Conservation (phyloP, 768 basidiomycete species). For the Gautieria morchelliformis region DNA sequence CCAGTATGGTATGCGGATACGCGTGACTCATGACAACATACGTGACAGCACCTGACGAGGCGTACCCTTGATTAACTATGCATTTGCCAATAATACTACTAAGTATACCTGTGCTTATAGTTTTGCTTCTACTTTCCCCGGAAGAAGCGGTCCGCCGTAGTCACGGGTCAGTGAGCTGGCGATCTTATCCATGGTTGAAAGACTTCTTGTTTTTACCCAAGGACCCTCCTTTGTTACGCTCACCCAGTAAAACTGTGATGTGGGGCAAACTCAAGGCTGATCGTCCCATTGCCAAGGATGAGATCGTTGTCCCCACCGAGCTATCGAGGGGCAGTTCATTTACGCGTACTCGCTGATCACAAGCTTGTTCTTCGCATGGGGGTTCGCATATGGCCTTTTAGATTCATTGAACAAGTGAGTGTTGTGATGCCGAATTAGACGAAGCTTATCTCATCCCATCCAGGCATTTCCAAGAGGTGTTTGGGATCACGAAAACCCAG, state of each 20-base stretch:
- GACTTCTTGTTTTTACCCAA: neutral
- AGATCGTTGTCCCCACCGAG: conserved; percentile 20
- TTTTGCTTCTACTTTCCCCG: too few species aligned
- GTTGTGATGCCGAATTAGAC: neutral
- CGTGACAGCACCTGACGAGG: too few species aligned
- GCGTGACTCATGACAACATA: too few species aligned
- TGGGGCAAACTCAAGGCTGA: neutral
- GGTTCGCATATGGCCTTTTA: conserved; percentile 50
- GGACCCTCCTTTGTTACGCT: neutral
- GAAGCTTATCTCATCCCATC: neutral
- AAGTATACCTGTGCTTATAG: too few species aligned
- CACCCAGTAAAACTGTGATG: neutral
- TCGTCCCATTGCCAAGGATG: neutral
- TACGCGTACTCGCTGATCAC: conserved; percentile 64
- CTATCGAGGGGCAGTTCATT: conserved; percentile 36
- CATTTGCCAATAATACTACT: too few species aligned
- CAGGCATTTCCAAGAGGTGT: conserved; percentile 64
- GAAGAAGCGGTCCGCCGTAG: too few species aligned
- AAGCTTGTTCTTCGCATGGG: conserved; percentile 70
- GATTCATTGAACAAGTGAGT: conserved; percentile 14
- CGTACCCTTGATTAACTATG: too few species aligned
- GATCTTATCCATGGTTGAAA: too few species aligned
- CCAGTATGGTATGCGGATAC: too few species aligned
- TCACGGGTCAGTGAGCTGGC: too few species aligned
- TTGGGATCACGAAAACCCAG: conserved; percentile 57